phyloP scores from a whole-genome alignment of 2,329 filamentous ascomycete species.

The Bisporella sp. region DNA sequence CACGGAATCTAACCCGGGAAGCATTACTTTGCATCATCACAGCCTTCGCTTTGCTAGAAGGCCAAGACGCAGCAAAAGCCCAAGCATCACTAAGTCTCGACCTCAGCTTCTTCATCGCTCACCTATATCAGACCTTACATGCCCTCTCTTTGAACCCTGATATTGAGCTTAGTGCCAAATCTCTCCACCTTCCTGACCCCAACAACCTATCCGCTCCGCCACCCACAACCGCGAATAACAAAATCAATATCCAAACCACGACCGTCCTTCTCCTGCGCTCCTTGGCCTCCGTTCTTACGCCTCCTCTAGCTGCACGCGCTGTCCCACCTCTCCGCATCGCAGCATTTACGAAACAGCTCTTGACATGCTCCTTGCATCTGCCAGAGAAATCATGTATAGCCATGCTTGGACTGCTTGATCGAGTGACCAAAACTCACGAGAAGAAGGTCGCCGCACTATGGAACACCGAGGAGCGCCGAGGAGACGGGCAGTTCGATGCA shows the following conservation, averaged over 20 bases:
- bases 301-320: constrained; percentile 63
- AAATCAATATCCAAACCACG: constrained; percentile 91
- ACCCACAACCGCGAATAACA: constrained; percentile 46
- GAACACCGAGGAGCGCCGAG: constrained; percentile 89
- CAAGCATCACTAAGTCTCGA: constrained; percentile 79
- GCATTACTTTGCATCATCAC: constrained; percentile 91
- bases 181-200: constrained; percentile 64
- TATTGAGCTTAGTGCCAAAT: constrained; percentile 73
- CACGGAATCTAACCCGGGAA: constrained; percentile 76
- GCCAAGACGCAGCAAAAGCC: constrained; percentile 85
- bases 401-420: constrained; percentile 67
- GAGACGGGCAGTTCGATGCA: constrained; percentile 80
- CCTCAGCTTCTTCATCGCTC: constrained; percentile 88
- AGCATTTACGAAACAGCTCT: constrained; percentile 86
- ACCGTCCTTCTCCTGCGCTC: constrained; percentile 87
- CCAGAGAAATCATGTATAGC: constrained; percentile 86
- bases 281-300: constrained; percentile 73
- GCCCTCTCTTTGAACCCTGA: constrained; percentile 74
- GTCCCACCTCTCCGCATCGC: constrained; percentile 80
- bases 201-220: constrained; percentile 35
- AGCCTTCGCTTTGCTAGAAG: constrained; percentile 90
- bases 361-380: constrained; percentile 73
- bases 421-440: constrained; percentile 74
- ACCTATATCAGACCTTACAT: constrained; percentile 83
- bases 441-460: constrained; percentile 80